Base-by-base conservation (phyloP, 495 filamentous ascomycete species). In the Daldinia concentrica region DNA sequence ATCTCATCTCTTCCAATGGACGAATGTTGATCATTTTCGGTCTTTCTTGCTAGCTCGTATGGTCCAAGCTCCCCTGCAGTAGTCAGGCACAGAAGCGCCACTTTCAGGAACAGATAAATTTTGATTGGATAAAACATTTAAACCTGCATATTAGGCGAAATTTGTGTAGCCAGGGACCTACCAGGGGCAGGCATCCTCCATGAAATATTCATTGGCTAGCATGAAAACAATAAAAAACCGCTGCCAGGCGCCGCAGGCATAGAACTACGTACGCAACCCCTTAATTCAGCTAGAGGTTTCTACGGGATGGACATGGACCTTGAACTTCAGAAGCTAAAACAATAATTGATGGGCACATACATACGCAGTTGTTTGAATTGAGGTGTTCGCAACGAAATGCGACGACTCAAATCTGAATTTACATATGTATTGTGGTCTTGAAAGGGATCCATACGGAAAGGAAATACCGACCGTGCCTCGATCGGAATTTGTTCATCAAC, bases 31-130 rank as follows among this genome's bases (percentile, higher is more conserved):
- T 73, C 70, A 62, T 69, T 48, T 59, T 73, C 62, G 71, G 71
- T 66, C 66, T 69, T 73, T 58, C 58, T 69, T 29, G n/a, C 30
- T 32, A 68, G 64, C 34, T 59, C 45, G 37, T 3, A 24, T 71
- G 69, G 73, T 64, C 72, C 76, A 78, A 71, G 74, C 69, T 72
- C 64, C 72, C 37, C 34, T 52, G 66, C 69, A 51, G 68, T 74
- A 74, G 67, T 65, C 72, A 74, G 72, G 72, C 59, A 74, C 72
- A 45, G 34, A 65, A 58, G 43, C 45, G 58, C 62, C 72, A 64
- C 54, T 58, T 56, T 36, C 72, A 74, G 72, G 72, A 64, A 71
- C 72, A 43, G 55, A 8, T 9, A 0, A 2, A 6, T 1, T 55
- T 14, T 74, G 32, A 74, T 74, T 74, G 72, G 72, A 26, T 14